Percentiles rank a stretch among this genome's conserved stretches.
These are phyloP conservation scores for Acanthochlamys bracteata DNA, from an alignment of 106 monocot species.

Conservation along the genomic window DNA sequence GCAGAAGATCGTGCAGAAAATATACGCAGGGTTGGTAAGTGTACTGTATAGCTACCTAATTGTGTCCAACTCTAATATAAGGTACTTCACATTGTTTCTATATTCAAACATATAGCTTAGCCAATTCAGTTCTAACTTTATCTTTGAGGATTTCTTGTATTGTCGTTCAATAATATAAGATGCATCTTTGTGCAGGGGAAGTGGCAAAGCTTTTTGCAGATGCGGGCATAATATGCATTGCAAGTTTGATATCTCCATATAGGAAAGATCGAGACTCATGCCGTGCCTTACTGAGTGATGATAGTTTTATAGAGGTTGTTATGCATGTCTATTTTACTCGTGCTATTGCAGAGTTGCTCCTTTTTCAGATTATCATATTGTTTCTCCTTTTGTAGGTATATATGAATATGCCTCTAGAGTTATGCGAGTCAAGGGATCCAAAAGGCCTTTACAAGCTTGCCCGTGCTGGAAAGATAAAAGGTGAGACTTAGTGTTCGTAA, in stretches of 20 bases:
- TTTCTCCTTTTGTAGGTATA: slow-evolving; percentile 37
- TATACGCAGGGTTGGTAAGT: slow-evolving; percentile 75
- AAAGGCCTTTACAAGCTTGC: slow-evolving; percentile 96
- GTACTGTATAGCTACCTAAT: background rate
- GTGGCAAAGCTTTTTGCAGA: slow-evolving; percentile 85
- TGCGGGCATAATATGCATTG: slow-evolving; percentile 82
- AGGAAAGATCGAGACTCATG: slow-evolving; percentile 75
- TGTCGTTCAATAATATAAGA: background rate
- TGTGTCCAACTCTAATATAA: too few species aligned
- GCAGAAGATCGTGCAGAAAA: slow-evolving; percentile 81
- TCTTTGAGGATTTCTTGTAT: background rate
- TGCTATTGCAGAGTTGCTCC: background rate
- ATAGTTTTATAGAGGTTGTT: slow-evolving; percentile 64
- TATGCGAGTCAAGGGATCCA: slow-evolving; percentile 81
- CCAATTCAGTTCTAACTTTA: background rate
- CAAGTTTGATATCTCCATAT: slow-evolving; percentile 87
- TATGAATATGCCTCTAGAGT: slow-evolving; percentile 80
- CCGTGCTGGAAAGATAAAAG: slow-evolving; percentile 84
- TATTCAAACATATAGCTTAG: background rate
- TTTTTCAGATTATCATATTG: background rate
- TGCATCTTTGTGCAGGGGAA: slow-evolving; percentile 38
- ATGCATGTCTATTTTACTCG: background rate
- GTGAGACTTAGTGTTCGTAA: slow-evolving; percentile 16
- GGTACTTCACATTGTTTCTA: background rate
- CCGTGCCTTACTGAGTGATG: slow-evolving; percentile 49